A percentile compares a stretch with the other conserved stretches of the same genome.
These are phyloP conservation scores for Fusarium concolor DNA, from an alignment of 2,329 filamentous ascomycete species.

Conservation along the genomic window DNA sequence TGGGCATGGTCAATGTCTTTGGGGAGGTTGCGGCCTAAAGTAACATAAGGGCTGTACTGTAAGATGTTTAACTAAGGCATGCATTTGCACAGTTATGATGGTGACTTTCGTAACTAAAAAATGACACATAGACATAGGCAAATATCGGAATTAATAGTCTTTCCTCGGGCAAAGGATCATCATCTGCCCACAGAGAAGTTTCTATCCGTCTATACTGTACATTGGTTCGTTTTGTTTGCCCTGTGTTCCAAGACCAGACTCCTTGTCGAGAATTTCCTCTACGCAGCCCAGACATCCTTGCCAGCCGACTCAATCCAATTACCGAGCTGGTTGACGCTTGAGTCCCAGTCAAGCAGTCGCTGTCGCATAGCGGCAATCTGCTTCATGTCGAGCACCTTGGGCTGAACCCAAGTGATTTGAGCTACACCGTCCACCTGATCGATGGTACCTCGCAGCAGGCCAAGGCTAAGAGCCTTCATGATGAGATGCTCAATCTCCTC, in stretches of 20 bases:
- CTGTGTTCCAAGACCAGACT: slow-evolving; percentile 5
- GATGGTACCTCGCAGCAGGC: slow-evolving; percentile 89
- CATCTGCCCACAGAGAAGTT: slow-evolving; percentile 39
- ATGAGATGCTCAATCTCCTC: slow-evolving; percentile 97
- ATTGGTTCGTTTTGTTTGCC: slow-evolving; percentile 36
- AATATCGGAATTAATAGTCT: slow-evolving; percentile 41
- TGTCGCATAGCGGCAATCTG: slow-evolving; percentile 94
- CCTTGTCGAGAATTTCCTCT: slow-evolving; percentile 41
- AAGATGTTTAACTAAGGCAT: neutral
- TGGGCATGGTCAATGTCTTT: slow-evolving; percentile 68
- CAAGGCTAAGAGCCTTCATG: slow-evolving; percentile 98
- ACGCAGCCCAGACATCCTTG: slow-evolving; percentile 95
- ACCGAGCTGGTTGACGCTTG: slow-evolving; percentile 93
- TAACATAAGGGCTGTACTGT: neutral
- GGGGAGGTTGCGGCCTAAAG: slow-evolving; percentile 49
- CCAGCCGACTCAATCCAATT: slow-evolving; percentile 97
- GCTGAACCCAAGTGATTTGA: slow-evolving; percentile 98
- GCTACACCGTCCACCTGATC: slow-evolving; percentile 96
- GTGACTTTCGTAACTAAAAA: neutral
- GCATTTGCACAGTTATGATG: neutral
- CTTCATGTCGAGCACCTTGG: slow-evolving; percentile 94
- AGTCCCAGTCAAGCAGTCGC: slow-evolving; percentile 92
- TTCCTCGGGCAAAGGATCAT: slow-evolving; percentile 34
- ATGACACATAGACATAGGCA: slow-evolving; percentile 8
- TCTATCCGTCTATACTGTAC: slow-evolving; percentile 49